Base-by-base conservation (phyloP, 371 early-diverging fungal genomes). In the Choanephora cucurbitarum region DNA sequence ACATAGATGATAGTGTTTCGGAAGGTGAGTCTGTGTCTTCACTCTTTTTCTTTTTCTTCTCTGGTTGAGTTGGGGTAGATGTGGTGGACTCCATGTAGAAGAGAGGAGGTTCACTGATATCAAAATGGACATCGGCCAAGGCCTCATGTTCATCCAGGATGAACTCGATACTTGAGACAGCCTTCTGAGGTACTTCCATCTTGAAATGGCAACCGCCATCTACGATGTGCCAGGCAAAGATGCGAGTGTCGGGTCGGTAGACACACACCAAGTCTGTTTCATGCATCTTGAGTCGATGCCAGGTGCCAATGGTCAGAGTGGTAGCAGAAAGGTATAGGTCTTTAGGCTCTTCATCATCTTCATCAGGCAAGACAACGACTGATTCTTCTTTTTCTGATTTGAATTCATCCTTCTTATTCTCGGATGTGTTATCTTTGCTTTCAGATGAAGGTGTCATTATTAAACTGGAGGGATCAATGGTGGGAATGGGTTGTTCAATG, bases 191-290 rank as follows among this genome's bases (percentile, higher is more conserved):
- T 42, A 90, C 75, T 24, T 86, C 87, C 75, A 90, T 85, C 56
- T 85, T 85, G 73, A 90, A 92, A 33, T 80, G 81, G 17, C 79
- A 77, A 6, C 82, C 74, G 47, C 77, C 70, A 53, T 90, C 90
- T 2, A 79, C 74, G 43, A 92, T 86, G 49, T 85, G 81, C 89
- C 88, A 90, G 11, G 82, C 78, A 72, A 92, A 80, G n/a, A 66
- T 64, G 11, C 76, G 73, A 11, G 78, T 73, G 4, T 71, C 62
- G 1, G 79, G 74, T 22, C 77, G 64, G 65, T 84, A 85, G 39
- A 78, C 80, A 64, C 88, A 87, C 13, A 85, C 67, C n/a, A 91
- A 71, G 52, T 88, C 88, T 1, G 82, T 78, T 48, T 66, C 61
- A n/a, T 65, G 67, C 41, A 83, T 74, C 45, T 77, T 75, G 55